Conservation (phyloP, 1,139 yeast genomes). For the Zygotorulaspora mrakii region DNA sequence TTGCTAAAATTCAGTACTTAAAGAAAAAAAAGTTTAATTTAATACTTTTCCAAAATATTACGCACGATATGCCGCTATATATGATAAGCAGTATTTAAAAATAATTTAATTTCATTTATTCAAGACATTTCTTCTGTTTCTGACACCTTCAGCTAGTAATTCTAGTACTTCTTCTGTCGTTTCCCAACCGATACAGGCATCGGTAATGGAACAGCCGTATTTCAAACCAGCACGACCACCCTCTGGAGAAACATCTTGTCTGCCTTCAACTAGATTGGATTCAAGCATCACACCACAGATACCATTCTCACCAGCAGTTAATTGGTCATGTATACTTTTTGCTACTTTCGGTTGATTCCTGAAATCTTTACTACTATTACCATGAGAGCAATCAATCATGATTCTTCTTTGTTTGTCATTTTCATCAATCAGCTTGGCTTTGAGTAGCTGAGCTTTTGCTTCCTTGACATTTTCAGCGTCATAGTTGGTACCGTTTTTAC, state of each 20-base stretch:
- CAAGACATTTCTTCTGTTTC: constrained; percentile 55
- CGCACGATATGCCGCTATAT: no score
- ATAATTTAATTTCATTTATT: constrained; percentile 17
- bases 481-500: constrained; percentile 86
- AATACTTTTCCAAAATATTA: no score
- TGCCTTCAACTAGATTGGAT: constrained; percentile 84
- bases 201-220: constrained; percentile 94
- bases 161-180: constrained; percentile 71
- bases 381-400: constrained; percentile 98
- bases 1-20: background rate
- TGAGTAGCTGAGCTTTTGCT: constrained; percentile 61
- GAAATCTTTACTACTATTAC: constrained; percentile 87
- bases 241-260: constrained; percentile 81
- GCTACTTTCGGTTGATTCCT: constrained; percentile 94
- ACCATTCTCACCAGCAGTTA: constrained; percentile 66
- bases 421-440: constrained; percentile 51
- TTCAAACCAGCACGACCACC: constrained; percentile 72
- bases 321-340: constrained; percentile 69
- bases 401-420: constrained; percentile 58
- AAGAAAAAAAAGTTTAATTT: no score
- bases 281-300: constrained; percentile 97
- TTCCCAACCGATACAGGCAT: constrained; percentile 92
- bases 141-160: constrained; percentile 72
- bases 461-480: constrained; percentile 69
- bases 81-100: no score